Evolutionary conservation across 192 early-diverging fungal species (phyloP).

Genomic region (Coemansia guatemalensis): DNA sequence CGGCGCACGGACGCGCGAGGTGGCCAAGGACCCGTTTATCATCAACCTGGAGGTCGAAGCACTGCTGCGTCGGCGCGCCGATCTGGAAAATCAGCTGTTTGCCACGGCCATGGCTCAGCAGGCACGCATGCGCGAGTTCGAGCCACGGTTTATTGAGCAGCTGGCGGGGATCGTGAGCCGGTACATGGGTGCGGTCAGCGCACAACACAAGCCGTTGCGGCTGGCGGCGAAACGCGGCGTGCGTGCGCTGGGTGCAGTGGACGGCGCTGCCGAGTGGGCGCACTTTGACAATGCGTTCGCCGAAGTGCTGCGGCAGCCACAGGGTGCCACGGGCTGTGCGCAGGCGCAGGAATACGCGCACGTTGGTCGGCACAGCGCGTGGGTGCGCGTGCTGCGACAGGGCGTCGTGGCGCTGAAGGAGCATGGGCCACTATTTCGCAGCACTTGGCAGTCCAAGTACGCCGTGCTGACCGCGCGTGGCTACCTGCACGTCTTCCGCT

Average conservation of each 20-base stretch:
- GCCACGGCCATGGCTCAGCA: slow-evolving; percentile 17
- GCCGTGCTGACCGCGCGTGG: slow-evolving; percentile 48
- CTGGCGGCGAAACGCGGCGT: slow-evolving; percentile 24
- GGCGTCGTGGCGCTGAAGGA: slow-evolving; percentile 48
- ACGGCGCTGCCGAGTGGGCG: slow-evolving; percentile 32
- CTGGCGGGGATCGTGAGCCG: slow-evolving; percentile 7
- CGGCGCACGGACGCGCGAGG: slow-evolving; percentile 5
- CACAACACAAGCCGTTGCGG: slow-evolving; percentile 26
- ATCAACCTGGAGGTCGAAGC: slow-evolving; percentile 47
- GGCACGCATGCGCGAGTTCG: slow-evolving; percentile 20
- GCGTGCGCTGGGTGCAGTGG: slow-evolving; percentile 16
- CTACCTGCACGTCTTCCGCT: slow-evolving; percentile 51
- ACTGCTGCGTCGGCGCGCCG: slow-evolving; percentile 41
- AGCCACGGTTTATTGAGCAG: slow-evolving; percentile 31
- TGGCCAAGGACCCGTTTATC: slow-evolving; percentile 47
- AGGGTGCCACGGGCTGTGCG: slow-evolving; percentile 9
- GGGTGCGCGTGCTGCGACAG: slow-evolving; percentile 44
- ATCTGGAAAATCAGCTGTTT: slow-evolving; percentile 19
- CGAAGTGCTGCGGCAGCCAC: slow-evolving; percentile 14
- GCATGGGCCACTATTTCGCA: slow-evolving; percentile 44
- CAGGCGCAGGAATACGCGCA: slow-evolving; percentile 17
- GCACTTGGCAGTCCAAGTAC: slow-evolving; percentile 53
- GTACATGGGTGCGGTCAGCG: slow-evolving; percentile 26
- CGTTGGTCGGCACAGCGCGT: slow-evolving; percentile 21
- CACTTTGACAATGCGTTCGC: slow-evolving; percentile 16